Evolutionary conservation across 352 stramenopile species (phyloP).

Genomic region (Phytophthora macrochlamydospora): DNA sequence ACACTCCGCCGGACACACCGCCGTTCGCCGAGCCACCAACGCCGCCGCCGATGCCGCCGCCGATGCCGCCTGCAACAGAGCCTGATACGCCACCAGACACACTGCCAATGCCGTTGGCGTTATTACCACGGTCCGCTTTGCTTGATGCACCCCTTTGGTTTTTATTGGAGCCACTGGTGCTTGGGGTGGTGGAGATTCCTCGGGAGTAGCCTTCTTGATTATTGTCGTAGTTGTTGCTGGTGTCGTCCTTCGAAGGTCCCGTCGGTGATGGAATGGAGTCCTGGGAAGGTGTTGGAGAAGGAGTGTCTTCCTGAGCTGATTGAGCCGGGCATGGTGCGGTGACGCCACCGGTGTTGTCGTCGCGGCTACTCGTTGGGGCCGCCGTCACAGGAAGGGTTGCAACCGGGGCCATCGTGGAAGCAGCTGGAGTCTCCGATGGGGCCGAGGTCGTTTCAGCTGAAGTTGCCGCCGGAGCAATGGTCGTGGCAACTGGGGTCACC

Average conservation of each 20-base stretch:
- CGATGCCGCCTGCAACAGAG: not conserved
- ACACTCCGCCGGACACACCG: not conserved
- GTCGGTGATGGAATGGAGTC: too few species aligned
- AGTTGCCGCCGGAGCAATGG: not conserved
- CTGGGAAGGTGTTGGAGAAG: too few species aligned
- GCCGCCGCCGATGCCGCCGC: not conserved
- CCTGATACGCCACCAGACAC: not conserved
- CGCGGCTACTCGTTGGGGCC: not conserved
- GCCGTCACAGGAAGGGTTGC: not conserved
- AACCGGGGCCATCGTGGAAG: not conserved
- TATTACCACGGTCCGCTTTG: not conserved
- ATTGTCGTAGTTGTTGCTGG: too few species aligned
- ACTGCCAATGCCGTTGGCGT: not conserved
- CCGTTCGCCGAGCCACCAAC: not conserved
- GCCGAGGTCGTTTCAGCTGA: not conserved
- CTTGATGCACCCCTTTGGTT: not conserved
- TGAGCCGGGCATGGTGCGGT: too few species aligned
- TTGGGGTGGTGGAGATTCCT: too few species aligned
- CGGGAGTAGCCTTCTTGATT: too few species aligned
- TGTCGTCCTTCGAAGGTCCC: too few species aligned
- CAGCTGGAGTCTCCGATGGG: not conserved
- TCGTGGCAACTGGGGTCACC: not conserved
- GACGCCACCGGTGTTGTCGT: not conserved
- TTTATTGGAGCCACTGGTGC: not conserved
- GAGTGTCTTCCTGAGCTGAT: too few species aligned